phyloP scores from a whole-genome alignment of 371 early-diverging fungal species.

The Umbelopsis sp. region DNA sequence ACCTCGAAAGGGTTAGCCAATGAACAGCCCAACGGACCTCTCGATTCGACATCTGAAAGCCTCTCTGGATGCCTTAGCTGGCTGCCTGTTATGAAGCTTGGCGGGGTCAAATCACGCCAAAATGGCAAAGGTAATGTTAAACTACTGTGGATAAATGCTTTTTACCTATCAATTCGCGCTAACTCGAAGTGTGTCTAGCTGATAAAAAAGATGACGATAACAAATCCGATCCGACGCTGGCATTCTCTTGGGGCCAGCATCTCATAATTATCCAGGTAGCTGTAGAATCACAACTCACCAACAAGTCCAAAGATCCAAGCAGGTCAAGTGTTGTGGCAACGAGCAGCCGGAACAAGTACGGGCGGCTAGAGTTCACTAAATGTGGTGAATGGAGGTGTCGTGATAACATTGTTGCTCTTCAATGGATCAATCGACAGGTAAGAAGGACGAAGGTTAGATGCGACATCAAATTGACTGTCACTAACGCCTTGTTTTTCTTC shows the following conservation, averaged over 20 bases:
- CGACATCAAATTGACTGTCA: background rate
- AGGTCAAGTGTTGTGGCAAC: background rate
- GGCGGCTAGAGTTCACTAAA: slow-evolving; percentile 54
- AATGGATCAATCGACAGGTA: slow-evolving; percentile 81
- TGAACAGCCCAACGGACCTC: background rate
- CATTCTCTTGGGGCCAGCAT: slow-evolving; percentile 69
- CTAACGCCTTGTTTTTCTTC: slow-evolving; percentile 9
- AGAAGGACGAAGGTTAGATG: background rate
- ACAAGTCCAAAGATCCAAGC: slow-evolving; percentile 11
- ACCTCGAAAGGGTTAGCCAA: background rate
- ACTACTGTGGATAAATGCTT: background rate
- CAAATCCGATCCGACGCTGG: slow-evolving; percentile 60
- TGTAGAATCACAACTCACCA: slow-evolving; percentile 23
- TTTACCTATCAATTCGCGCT: too few relatives aligned
- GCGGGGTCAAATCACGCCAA: background rate
- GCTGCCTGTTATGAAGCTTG: slow-evolving; percentile 58
- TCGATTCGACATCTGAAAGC: slow-evolving; percentile 26
- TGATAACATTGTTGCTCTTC: slow-evolving; percentile 72
- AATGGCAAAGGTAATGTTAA: slow-evolving; percentile 6
- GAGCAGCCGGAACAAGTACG: slow-evolving; percentile 17
- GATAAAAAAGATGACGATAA: slow-evolving; percentile 13
- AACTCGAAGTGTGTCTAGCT: background rate
- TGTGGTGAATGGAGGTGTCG: slow-evolving; percentile 64
- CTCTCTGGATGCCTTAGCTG: slow-evolving; percentile 67
- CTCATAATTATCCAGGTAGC: slow-evolving; percentile 58